Evolutionary conservation across 2,329 filamentous ascomycete species (phyloP), one percentile per base, ranked within the genome.

Genomic region (Talaromyces marneffei): DNA sequence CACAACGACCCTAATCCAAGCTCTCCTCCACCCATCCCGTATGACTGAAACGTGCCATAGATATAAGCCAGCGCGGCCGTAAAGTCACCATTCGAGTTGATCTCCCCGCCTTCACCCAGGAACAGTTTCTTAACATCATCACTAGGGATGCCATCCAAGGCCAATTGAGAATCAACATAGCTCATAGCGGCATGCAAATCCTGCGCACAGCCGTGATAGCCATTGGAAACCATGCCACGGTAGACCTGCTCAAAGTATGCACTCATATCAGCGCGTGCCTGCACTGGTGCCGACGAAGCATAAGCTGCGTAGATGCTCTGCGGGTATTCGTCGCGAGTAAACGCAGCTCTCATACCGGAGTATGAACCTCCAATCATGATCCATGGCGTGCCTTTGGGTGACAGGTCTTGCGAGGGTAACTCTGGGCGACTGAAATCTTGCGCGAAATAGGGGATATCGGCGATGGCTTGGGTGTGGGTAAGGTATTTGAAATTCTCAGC

Each of bases 231-330:
- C 71, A 83, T 73, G 2, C 78, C 79, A 10, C 73, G 74, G 65
- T 79, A 79, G 2, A 83, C 68, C 39, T 80, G 78, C 23, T 83
- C 80, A 57, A 74, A 83, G 66, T 82, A 83, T 23, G 75, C 69
- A n/a, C 75, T 77, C 77, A 82, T 80, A 61, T 83, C 75, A n/a
- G 79, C 66, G 4, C 69, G 71, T 2, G 80, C 80, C 65, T 84
- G 70, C 0, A 81, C 76, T 0, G 77, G 77, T 7, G 77, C 76
- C 0, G 75, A 78, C 0, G 77, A 77, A 1, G 77, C 70, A 63
- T 66, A 78, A 0, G 77, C 69, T 1, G 76, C 76, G 53, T 71
- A 76, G 33, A 78, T 74, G 4, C 71, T 76, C 1, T 77, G 73
- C 2, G 76, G 76, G 55, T 78, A 79, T 44, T 74, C 65, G 12